Base-by-base conservation (phyloP, 1,284 basidiomycete species). In the Rhodotorula sp. region DNA sequence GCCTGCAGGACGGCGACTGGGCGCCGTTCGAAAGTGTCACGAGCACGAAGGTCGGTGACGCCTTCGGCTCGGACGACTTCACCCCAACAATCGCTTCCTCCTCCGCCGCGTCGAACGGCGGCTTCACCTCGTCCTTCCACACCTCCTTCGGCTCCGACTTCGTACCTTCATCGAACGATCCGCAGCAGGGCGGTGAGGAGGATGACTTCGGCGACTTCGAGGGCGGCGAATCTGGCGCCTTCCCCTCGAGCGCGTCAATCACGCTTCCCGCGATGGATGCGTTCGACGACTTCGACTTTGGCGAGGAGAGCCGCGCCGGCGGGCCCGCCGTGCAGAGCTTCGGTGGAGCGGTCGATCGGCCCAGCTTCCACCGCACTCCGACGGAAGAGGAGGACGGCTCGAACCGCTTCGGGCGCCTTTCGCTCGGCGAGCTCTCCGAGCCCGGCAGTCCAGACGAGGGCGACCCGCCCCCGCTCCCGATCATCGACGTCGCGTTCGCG, bases 71-170 rank as follows among this genome's bases (percentile, higher is more conserved):
- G 9, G 88, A 89, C 76, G 86, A 86, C 2, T 90, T 91, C 81
- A 85, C 84, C 3, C 87, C 87, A 79, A 83, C 85, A 3, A 37
- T 88, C 86, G 70, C 84, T 69, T 87, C 87, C 32, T 87, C 89
- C 39, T 84, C 86, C 3, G 86, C 87, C 3, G 89, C 89, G 75
- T 88, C 89, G 55, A 84, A 84, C 36, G 89, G 89, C 19, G 91
- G 91, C 71, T 92, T 92, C 64, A 55, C 50, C 21, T 53, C 66
- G 17, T 61, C 66, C 54, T 73, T 67, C 39, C 19, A 48, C 27
- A 29, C 44, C 50, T 32, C 60, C 4, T 73, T 73, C 64, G 50
- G n/a, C n/a, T 59, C 59, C 54, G 70, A 73, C 48, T 77, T 73
- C 36, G 67, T 15, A 19, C 53, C 19, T 34, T 12, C 19, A 19